These are phyloP conservation scores for Apocynum venetum DNA, from an alignment of 257 asterid species.

Conservation along the genomic window DNA sequence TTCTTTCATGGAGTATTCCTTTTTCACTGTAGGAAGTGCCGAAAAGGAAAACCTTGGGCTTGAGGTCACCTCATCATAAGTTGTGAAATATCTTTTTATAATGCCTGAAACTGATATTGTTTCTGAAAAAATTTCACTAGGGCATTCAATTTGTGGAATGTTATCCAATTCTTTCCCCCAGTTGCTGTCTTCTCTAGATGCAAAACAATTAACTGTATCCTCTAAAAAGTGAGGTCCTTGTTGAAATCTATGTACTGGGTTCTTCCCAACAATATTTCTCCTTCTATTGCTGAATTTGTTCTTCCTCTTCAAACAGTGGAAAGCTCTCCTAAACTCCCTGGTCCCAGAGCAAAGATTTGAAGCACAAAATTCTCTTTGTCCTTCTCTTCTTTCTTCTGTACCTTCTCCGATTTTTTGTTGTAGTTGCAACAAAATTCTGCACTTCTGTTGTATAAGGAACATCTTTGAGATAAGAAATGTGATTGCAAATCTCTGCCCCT, in stretches of 20 bases:
- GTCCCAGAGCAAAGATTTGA: constrained; percentile 13
- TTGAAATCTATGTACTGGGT: constrained; percentile 4
- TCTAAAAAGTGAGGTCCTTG: constrained; percentile 5
- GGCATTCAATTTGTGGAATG: constrained; percentile 21
- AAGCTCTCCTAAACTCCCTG: constrained; percentile 10
- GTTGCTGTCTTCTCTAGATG: constrained; percentile 8
- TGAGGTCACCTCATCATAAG: constrained; percentile 50
- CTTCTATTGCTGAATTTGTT: constrained; percentile 14
- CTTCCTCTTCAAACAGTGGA: constrained; percentile 16
- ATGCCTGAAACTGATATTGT: constrained; percentile 52
- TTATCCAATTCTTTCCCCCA: constrained; percentile 5
- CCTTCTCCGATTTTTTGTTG: constrained; percentile 12
- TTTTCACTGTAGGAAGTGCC: not conserved
- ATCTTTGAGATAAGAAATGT: constrained; percentile 12
- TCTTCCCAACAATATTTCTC: constrained; percentile 11
- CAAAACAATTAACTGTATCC: constrained; percentile 11
- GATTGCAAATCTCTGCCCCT: constrained; percentile 10
- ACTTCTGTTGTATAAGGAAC: constrained; percentile 14
- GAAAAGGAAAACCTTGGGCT: constrained; percentile 12
- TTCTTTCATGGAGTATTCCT: constrained; percentile 15
- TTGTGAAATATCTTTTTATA: constrained; percentile 55
- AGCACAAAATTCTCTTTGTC: constrained; percentile 13
- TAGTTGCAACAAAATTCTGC: constrained; percentile 3
- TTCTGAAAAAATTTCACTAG: constrained; percentile 38
- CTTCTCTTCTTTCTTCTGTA: constrained; percentile 26